Percentiles rank a stretch among this genome's conserved stretches.
Evolutionary conservation across 805 yeast genomes (phyloP).

Genomic region (Danielia oregonensis): DNA sequence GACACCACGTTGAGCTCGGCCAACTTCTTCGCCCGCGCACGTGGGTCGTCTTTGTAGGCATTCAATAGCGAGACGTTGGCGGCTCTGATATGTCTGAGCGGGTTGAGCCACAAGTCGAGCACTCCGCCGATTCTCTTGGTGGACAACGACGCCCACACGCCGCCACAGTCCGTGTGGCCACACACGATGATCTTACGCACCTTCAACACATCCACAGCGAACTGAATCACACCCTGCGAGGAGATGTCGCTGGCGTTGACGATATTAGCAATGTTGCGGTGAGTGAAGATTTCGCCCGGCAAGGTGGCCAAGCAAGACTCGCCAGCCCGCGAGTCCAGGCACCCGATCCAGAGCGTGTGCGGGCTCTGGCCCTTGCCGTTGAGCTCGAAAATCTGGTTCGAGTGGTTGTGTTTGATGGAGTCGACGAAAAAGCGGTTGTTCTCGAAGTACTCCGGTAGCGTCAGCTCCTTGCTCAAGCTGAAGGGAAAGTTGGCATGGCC

Average conservation of each 20-base stretch:
- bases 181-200: conserved; percentile 18
- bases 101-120: conserved; percentile 20
- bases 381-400: conserved; percentile 16
- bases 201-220: conserved; percentile 19
- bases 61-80: conserved; percentile 15
- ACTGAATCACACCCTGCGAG: conserved; percentile 18
- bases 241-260: conserved; percentile 18
- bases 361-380: conserved; percentile 20
- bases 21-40: conserved; percentile 16
- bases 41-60: conserved; percentile 13
- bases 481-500: conserved; percentile 36
- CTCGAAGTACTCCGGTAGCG: conserved; percentile 16
- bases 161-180: conserved; percentile 21
- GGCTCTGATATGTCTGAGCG: conserved; percentile 19
- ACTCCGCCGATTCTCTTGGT: conserved; percentile 19
- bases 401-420: conserved; percentile 17
- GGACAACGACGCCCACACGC: conserved; percentile 20
- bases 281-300: conserved; percentile 20
- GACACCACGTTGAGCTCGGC: conserved; percentile 19
- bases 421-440: conserved; percentile 18
- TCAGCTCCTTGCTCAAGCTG: conserved; percentile 37
- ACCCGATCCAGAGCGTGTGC: conserved; percentile 20
- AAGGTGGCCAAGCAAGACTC: conserved; percentile 17
- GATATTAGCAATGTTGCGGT: conserved; percentile 20
- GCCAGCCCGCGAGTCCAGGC: conserved; percentile 19